Percentiles rank a stretch among this genome's conserved stretches.
These are phyloP conservation scores for Ceratorhiza oryzae-sativae DNA, from an alignment of 1,284 basidiomycete species.

Conservation along the genomic window DNA sequence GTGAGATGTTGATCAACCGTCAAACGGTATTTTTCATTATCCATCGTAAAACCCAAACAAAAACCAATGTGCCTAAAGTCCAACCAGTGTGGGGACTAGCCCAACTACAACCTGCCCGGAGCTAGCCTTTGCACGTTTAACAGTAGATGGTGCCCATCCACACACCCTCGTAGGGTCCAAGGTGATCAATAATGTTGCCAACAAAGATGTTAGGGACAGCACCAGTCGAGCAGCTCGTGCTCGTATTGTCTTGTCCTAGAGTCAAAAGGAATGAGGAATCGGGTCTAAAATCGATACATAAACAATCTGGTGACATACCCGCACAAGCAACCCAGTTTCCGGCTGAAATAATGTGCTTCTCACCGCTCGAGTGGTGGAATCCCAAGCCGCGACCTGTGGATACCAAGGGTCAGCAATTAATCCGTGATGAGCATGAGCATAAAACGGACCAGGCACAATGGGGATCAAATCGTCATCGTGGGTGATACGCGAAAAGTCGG, in stretches of 20 bases:
- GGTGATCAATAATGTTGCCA: slow-evolving; percentile 39
- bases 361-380: slow-evolving; percentile 64
- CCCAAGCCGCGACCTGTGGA: slow-evolving; percentile 55
- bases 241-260: slow-evolving; percentile 41
- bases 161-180: slow-evolving; percentile 38
- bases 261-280: neutral
- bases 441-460: slow-evolving; percentile 55
- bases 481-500: slow-evolving; percentile 58
- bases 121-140: neutral
- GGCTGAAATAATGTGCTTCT: slow-evolving; percentile 63
- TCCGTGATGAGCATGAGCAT: too few species aligned
- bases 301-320: slow-evolving; percentile 49
- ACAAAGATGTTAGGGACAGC: slow-evolving; percentile 40
- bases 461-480: slow-evolving; percentile 59
- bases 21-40: neutral
- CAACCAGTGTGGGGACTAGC: neutral
- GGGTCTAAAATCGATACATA: too few species aligned
- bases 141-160: slow-evolving; percentile 39
- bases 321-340: slow-evolving; percentile 59
- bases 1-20: neutral
- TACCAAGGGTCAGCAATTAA: neutral
- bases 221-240: slow-evolving; percentile 37
- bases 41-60: slow-evolving; percentile 19
- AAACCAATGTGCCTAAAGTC: neutral
- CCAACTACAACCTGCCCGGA: neutral